Base-by-base conservation (phyloP, 139 green algal genomes). In the Pseudopediastrum boryanum region DNA sequence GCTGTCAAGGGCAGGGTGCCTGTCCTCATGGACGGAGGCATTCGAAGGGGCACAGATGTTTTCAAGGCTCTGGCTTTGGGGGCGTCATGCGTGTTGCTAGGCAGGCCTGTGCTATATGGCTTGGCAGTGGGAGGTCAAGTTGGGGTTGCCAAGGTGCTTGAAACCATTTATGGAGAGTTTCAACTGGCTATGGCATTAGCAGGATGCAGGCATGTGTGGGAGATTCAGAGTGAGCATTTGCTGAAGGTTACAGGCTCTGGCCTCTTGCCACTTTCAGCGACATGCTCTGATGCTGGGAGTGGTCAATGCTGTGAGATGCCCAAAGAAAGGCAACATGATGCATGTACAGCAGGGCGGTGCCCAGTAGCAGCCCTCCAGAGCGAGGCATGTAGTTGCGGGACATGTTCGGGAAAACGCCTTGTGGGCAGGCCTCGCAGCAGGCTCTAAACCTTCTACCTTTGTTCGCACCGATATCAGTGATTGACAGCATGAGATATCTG, bases 31-130 rank as follows among this genome's bases (percentile, higher is more conserved):
- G 80, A 86, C 29, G 94, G 94, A 2, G 94, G 91, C 29, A 77
- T 99, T 8, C 87, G 94, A 10, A 61, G 95, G 4, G 95, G 95
- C 23, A 98, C 92, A 1, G 96, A 99, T 71, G 91, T 96, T 13
- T 43, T 99, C 56, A 99, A 99, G 87, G 91, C 92, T 29, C 72
- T 99, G 36, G 95, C 95, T 2, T 79, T 99, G 21, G 96, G 96
- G 0, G 96, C 96, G 8, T 72, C 73, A 21, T 92, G 83, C 12
- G 96, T 99, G 68, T 76, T 98, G 52, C 76, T 99, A 48, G 96
- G 96, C 3, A 83, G 96, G 71, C 96, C 96, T 4, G 77, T 99
- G 48, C 85, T 98, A 79, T 99, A 93, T 83, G 95, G 85, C 3
- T 81, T 99, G 27, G 93, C 94, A 0, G 39, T 95, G 2, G 92